These are phyloP conservation scores for Phytophthora foliorum DNA, from an alignment of 352 stramenopile species.

Conservation along the genomic window DNA sequence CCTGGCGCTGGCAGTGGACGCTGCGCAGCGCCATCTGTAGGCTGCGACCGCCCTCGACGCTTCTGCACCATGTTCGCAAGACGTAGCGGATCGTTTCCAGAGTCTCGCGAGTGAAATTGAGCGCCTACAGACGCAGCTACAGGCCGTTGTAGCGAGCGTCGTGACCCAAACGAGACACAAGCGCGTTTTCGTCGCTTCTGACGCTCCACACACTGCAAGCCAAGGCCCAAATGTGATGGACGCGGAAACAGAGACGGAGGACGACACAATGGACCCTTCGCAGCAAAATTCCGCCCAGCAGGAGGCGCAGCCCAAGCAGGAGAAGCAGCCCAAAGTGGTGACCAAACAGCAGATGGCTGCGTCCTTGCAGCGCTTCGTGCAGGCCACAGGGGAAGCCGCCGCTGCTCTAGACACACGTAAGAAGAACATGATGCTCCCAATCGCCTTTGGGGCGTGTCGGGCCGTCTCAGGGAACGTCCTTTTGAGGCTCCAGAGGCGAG, in stretches of 20 bases:
- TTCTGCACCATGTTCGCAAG: background rate
- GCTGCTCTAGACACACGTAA: background rate
- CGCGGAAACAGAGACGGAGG: slow-evolving; percentile 4
- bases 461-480: background rate
- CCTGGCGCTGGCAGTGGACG: background rate
- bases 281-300: background rate
- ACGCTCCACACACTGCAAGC: background rate
- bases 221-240: background rate
- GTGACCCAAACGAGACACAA: background rate
- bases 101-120: slow-evolving; percentile 1
- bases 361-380: background rate
- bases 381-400: background rate
- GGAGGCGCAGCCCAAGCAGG: background rate
- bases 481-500: background rate
- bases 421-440: background rate
- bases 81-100: background rate
- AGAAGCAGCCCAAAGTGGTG: background rate
- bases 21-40: background rate
- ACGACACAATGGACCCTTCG: background rate
- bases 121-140: slow-evolving; percentile 1
- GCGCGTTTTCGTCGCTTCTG: background rate
- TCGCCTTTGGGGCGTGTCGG: background rate
- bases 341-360: background rate
- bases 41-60: background rate
- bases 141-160: background rate